These are phyloP conservation scores for Globisporangium spiculum DNA, from an alignment of 352 stramenopile species.

Conservation along the genomic window DNA sequence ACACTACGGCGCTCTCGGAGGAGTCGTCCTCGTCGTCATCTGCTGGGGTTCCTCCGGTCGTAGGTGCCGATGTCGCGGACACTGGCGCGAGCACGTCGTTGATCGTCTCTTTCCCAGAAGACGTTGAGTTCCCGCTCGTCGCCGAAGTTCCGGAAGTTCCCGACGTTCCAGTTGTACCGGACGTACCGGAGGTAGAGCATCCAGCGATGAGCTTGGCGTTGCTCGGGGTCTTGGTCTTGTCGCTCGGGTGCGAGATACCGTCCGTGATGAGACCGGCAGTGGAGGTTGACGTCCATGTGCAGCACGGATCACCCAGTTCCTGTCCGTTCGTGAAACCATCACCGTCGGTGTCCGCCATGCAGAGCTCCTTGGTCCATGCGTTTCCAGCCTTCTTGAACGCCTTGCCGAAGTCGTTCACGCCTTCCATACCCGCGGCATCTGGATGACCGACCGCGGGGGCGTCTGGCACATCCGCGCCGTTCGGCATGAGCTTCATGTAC, in stretches of 20 bases:
- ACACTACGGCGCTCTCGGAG: constrained; percentile 40
- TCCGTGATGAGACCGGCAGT: constrained; percentile 44
- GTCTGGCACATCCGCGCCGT: constrained; percentile 47
- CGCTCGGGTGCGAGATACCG: constrained; percentile 58
- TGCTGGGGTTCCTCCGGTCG: constrained; percentile 17
- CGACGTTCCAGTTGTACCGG: constrained; percentile 5
- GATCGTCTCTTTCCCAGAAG: constrained; percentile 19
- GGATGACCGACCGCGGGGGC: constrained; percentile 54
- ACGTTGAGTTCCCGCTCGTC: constrained; percentile 4
- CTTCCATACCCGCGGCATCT: constrained; percentile 35
- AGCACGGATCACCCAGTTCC: constrained; percentile 84
- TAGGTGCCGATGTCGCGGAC: constrained; percentile 16
- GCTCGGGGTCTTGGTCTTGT: constrained; percentile 51
- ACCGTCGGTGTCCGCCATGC: constrained; percentile 65
- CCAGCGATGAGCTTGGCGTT: constrained; percentile 47
- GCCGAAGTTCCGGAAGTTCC: constrained; percentile 5
- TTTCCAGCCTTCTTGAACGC: constrained; percentile 50
- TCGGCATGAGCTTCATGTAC: constrained; percentile 52
- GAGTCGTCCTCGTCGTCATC: constrained; percentile 65
- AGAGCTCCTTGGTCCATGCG: constrained; percentile 51
- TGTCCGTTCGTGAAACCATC: constrained; percentile 86
- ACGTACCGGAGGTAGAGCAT: constrained; percentile 23
- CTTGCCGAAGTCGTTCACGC: constrained; percentile 59
- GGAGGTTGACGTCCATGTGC: constrained; percentile 57
- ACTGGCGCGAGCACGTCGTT: constrained; percentile 36